Evolutionary conservation across 257 asterid genomes (phyloP), one percentile per base, ranked within the genome.

Genomic region (Catharanthus roseus): DNA sequence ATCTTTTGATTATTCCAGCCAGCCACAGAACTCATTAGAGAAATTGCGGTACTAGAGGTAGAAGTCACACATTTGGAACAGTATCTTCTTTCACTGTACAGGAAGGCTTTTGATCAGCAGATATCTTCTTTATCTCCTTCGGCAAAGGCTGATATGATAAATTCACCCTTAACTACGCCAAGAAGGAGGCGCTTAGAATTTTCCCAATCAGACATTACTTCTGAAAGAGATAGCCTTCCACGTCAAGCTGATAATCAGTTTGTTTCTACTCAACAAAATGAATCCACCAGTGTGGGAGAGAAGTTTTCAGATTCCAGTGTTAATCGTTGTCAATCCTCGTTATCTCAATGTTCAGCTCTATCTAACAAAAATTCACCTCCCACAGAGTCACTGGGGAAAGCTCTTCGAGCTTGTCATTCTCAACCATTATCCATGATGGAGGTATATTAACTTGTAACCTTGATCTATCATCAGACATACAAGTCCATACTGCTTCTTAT

Each of bases 51-150:
- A 23, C 75, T 95, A 77, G 99, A 95, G 84, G 77, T 92, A 74
- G 97, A 95, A 87, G 98, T 95, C 31, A 91, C 88, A 70, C 96
- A 88, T 76, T 86, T 95, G 86, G 99, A 95, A 75, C 98, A 95
- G 62, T 89, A 95, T 79, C 99, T 95, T 76, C 97, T 95, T 50
- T 84, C 92, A 12, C 82, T 91, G 49, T 92, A 95, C 82, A 75
- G 99, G 72, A 87, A 90, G 79, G 99, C 99, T 41, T 95, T 95
- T 72, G 96, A 90, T 82, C 92, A 85, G 70, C 97, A 88, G 73
- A 42, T 70, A 64, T 63, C 91, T 33, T 79, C 88, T 34, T 12
- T 85, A 62, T 86, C 95, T 75, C 96, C 97, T 28, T 68, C 85
- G 6, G 79, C 80, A 71, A 82, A 73, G 51, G 79, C 76, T 0